These are phyloP conservation scores for Rhizopogon roseolus DNA, from an alignment of 768 basidiomycete species.

Conservation along the genomic window DNA sequence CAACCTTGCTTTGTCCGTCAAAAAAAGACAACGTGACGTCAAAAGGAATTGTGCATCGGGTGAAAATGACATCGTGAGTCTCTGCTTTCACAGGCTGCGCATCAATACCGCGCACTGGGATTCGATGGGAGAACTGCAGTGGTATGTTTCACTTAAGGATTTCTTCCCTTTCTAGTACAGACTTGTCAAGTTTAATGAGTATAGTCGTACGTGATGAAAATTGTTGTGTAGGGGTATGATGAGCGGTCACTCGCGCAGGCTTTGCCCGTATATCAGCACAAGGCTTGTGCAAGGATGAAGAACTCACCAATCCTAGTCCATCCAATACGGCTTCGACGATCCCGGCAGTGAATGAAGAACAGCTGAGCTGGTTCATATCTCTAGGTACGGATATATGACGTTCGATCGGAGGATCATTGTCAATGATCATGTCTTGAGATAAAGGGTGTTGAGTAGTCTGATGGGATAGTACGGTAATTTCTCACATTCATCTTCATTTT, in stretches of 20 bases:
- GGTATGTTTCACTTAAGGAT: conserved; percentile 57
- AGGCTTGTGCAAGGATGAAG: neutral
- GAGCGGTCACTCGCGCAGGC: conserved; percentile 97
- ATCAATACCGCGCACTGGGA: neutral
- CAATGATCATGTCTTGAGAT: conserved; percentile 87
- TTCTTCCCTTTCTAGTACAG: conserved; percentile 91
- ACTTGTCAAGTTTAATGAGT: conserved; percentile 91
- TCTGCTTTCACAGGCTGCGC: neutral
- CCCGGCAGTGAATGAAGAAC: conserved; percentile 96
- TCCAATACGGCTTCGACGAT: conserved; percentile 97
- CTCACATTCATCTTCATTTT: conserved; percentile 94
- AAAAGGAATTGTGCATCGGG: neutral
- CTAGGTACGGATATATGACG: conserved; percentile 90
- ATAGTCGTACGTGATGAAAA: conserved; percentile 89
- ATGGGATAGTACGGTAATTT: conserved; percentile 14
- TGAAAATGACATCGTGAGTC: neutral
- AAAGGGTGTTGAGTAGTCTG: conserved; percentile 5
- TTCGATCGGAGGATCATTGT: conserved; percentile 92
- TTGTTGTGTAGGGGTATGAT: conserved; percentile 81
- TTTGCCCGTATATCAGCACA: conserved; percentile 26
- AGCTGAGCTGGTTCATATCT: conserved; percentile 91
- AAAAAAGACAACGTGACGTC: too few relatives aligned
- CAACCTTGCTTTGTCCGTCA: too few relatives aligned
- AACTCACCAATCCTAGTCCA: conserved; percentile 88
- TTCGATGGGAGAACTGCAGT: neutral